Percentiles rank a stretch among this genome's conserved stretches.
These are phyloP conservation scores for Hypomontagnella submonticulosa DNA, from an alignment of 495 filamentous ascomycete genomes.

Conservation along the genomic window DNA sequence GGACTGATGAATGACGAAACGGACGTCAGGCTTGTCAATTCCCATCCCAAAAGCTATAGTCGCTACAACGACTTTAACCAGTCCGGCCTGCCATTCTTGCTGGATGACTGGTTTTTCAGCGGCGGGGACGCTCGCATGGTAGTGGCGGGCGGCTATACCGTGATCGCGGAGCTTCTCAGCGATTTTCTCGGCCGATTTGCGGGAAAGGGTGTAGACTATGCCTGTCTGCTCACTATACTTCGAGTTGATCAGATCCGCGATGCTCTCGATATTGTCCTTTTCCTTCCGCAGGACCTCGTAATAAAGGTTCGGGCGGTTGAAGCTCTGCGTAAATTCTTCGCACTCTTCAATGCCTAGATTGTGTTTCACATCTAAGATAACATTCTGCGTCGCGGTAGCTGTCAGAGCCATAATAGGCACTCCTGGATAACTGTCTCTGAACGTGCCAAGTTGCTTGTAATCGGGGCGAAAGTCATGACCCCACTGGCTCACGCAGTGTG, in stretches of 20 bases:
- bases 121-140: conserved; percentile 81
- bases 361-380: conserved; percentile 87
- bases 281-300: conserved; percentile 78
- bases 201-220: conserved; percentile 94
- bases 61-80: conserved; percentile 91
- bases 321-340: conserved; percentile 84
- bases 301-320: conserved; percentile 90
- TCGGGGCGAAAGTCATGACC: conserved; percentile 98
- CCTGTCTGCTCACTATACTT: conserved; percentile 78
- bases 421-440: conserved; percentile 73
- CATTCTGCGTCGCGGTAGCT: conserved; percentile 92
- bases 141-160: conserved; percentile 80
- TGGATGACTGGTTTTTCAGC: conserved; percentile 74
- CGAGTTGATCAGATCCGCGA: conserved; percentile 75
- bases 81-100: conserved; percentile 80
- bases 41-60: conserved; percentile 99
- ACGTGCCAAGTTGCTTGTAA: conserved; percentile 84
- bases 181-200: conserved; percentile 81
- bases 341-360: conserved; percentile 85
- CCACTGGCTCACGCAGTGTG: conserved; percentile 99
- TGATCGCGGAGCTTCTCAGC: conserved; percentile 71
- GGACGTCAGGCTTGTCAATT: conserved; percentile 95
- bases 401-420: conserved; percentile 95
- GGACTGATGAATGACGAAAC: conserved; percentile 92
- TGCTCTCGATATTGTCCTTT: conserved; percentile 66